These are phyloP conservation scores for Irpex sp. DNA, from an alignment of 1,284 basidiomycete species.

Conservation along the genomic window DNA sequence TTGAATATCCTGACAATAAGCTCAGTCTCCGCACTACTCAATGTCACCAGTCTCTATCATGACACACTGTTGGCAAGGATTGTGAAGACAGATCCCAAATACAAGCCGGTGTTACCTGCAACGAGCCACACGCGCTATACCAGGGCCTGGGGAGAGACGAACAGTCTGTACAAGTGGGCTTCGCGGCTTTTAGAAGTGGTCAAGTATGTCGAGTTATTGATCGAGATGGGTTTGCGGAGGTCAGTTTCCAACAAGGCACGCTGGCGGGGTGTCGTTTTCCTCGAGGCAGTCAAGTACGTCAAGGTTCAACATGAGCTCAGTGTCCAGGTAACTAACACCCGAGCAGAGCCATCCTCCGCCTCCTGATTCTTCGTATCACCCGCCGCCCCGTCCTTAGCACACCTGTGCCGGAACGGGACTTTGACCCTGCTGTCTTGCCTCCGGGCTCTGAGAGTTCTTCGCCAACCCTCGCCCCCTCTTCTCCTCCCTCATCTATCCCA, in stretches of 20 bases:
- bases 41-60: constrained; percentile 82
- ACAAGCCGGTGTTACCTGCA: constrained; percentile 65
- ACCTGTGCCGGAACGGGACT: constrained; percentile 81
- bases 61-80: constrained; percentile 77
- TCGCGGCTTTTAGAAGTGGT: constrained; percentile 72
- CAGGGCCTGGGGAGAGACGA: constrained; percentile 73
- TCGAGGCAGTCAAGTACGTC: constrained; percentile 81
- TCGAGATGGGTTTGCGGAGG: constrained; percentile 83
- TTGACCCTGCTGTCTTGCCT: constrained; percentile 70
- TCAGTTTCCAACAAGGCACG: constrained; percentile 57
- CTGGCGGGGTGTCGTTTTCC: constrained; percentile 70
- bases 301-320: neutral
- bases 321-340: neutral
- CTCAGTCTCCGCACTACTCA: constrained; percentile 69
- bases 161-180: constrained; percentile 68
- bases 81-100: constrained; percentile 58
- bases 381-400: constrained; percentile 70
- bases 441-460: constrained; percentile 51
- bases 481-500: constrained; percentile 43
- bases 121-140: constrained; percentile 79
- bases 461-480: constrained; percentile 56
- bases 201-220: constrained; percentile 74
- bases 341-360: constrained; percentile 66
- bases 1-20: constrained; percentile 4
- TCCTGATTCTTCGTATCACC: constrained; percentile 70